Base-by-base conservation (phyloP, 2,329 filamentous ascomycete species). In the Didymellaceae sp. region DNA sequence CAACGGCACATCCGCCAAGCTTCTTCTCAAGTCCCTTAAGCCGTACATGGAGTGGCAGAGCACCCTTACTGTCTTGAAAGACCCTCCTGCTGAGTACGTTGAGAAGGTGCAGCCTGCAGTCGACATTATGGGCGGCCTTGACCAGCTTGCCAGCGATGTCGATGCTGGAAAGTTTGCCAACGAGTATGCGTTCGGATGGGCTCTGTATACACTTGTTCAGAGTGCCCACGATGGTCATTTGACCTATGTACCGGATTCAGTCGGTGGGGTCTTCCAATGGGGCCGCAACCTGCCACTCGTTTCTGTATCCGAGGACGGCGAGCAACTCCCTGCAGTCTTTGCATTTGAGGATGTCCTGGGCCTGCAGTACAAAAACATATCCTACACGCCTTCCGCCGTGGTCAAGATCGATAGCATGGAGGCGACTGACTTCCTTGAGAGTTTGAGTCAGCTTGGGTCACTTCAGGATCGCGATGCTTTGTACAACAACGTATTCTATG, bases 141-240 rank as follows among this genome's bases (percentile, higher is more conserved):
- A 76, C n/a, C 54, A 66, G 14, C 75, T 79, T 26, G 68, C 66
- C 24, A 56, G 61, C 7, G 70, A 73, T 6, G 68, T 77, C 13
- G 64, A 70, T 25, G 58, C 64, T 14, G 72, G 70, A 13, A 55
- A 57, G 11, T 77, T 75, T 57, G 59, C 59, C 25, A 74, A 60
- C 39, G 76, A 79, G 51, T 78, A 77, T 44, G 68, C 71, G 14
- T 80, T 79, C 54, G 77, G 76, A 8, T 75, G 66, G 55, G 81
- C 82, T 21, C 73, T 89, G 2, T 80, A 81, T 48, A 69, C 76
- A 26, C 68, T 83, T 11, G 77, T 86, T 38, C 75, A 76, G 16
- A 76, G 77, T 1, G 81, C 82, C 2, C 84, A 88, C 58, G 86
- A 90, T 64, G 85, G 85, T 2, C 87, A 90, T 64, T 84, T 87